These are phyloP conservation scores for Earliella scabrosa DNA, from an alignment of 1,284 basidiomycete species.

Conservation along the genomic window DNA sequence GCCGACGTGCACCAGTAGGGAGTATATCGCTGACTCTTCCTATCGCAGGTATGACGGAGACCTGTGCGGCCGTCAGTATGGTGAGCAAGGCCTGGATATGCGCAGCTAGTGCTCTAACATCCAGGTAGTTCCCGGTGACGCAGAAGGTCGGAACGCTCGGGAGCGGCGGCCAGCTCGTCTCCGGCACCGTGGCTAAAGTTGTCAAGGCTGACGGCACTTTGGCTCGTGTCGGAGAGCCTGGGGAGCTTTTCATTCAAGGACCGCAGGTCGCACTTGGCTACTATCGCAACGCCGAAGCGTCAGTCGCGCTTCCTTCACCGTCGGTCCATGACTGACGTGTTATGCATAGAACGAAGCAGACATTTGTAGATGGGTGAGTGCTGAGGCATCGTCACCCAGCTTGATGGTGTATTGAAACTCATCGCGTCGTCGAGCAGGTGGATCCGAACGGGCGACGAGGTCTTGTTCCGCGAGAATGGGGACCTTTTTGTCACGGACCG, in stretches of 20 bases:
- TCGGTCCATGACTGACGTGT: not conserved
- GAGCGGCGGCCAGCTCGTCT: constrained; percentile 42
- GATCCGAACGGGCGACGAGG: constrained; percentile 75
- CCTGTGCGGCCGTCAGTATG: constrained; percentile 46
- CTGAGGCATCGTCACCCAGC: not conserved
- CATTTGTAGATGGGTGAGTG: constrained; percentile 49
- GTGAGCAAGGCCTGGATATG: not conserved
- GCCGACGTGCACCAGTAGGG: too few species aligned
- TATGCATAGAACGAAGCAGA: constrained; percentile 53
- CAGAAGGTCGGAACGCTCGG: constrained; percentile 33
- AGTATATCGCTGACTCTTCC: not conserved
- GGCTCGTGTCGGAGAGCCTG: constrained; percentile 65
- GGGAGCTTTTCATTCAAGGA: constrained; percentile 64
- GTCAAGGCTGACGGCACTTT: constrained; percentile 64
- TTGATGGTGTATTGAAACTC: not conserved
- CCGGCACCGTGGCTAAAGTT: constrained; percentile 47
- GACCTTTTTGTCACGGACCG: constrained; percentile 72
- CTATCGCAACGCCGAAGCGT: constrained; percentile 60
- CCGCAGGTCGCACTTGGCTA: constrained; percentile 65
- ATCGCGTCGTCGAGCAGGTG: constrained; percentile 36
- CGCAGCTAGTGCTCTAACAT: not conserved
- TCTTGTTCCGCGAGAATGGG: constrained; percentile 54
- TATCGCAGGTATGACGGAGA: constrained; percentile 45
- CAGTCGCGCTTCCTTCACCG: constrained; percentile 32
- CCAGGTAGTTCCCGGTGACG: constrained; percentile 15